Conservation (phyloP, 805 yeast genomes). For the Metschnikowia anglica region DNA sequence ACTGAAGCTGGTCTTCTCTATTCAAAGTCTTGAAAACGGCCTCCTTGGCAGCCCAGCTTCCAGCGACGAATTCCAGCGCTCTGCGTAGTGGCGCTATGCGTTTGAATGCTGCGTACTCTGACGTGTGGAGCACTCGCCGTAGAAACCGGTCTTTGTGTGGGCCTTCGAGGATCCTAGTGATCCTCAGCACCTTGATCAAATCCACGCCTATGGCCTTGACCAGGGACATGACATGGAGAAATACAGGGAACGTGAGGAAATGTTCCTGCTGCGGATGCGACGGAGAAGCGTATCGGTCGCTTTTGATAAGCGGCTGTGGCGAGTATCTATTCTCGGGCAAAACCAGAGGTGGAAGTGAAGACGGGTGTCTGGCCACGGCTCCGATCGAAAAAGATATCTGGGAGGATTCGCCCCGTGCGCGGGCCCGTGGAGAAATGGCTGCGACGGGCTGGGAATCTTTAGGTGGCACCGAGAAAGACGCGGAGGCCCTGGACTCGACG, state of each 20-base stretch:
- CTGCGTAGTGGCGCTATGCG: slow-evolving; percentile 12
- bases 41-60: slow-evolving; percentile 72
- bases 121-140: slow-evolving; percentile 52
- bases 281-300: no score
- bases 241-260: neutral
- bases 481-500: no score
- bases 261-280: neutral
- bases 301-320: no score
- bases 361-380: no score
- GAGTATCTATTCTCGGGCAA: no score
- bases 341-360: no score
- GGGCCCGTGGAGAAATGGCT: no score
- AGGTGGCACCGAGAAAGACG: no score
- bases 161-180: slow-evolving; percentile 39
- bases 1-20: slow-evolving; percentile 46
- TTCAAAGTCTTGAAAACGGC: slow-evolving; percentile 66
- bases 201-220: slow-evolving; percentile 51
- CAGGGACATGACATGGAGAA: neutral
- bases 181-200: slow-evolving; percentile 47
- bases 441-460: no score
- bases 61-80: slow-evolving; percentile 44
- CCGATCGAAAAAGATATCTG: no score
- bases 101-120: slow-evolving; percentile 36
- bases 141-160: slow-evolving; percentile 27
- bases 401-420: no score